A percentile compares a stretch with the other conserved stretches of the same genome.
Conservation (phyloP, 108 stramenopile genomes). For the Mayamaea pseudoterrestris region DNA sequence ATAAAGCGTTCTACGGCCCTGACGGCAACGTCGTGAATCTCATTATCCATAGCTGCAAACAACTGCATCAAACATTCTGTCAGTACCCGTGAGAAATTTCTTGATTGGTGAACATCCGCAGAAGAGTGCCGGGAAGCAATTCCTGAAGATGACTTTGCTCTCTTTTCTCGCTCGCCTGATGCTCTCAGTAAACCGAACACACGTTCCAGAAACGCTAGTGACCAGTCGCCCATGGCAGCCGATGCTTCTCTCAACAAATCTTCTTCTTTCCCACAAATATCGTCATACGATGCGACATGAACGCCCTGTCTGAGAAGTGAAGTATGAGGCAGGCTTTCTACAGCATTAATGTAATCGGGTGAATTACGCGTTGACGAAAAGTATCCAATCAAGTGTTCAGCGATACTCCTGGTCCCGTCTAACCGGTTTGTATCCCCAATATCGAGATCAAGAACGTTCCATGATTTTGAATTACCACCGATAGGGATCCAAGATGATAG, state of each 20-base stretch:
- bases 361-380: constrained; percentile 26
- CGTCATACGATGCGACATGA: no score
- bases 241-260: constrained; percentile 40
- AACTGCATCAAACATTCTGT: constrained; percentile 65
- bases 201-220: constrained; percentile 65
- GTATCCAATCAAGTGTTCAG: constrained; percentile 29
- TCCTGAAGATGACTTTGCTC: constrained; percentile 54
- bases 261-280: constrained; percentile 11
- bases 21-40: constrained; percentile 41
- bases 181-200: constrained; percentile 72
- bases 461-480: constrained; percentile 24
- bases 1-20: constrained; percentile 54
- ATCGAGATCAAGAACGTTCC: constrained; percentile 5
- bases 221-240: constrained; percentile 67
- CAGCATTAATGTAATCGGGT: constrained; percentile 31
- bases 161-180: constrained; percentile 71
- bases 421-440: neutral
- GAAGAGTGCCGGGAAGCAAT: constrained; percentile 59
- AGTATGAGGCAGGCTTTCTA: constrained; percentile 38
- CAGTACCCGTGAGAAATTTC: constrained; percentile 68
- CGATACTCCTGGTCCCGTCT: constrained; percentile 32
- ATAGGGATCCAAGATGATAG: constrained; percentile 78
- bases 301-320: constrained; percentile 47
- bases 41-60: constrained; percentile 68
- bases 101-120: constrained; percentile 58